These are phyloP conservation scores for Pestalotiopsis sp. DNA, from an alignment of 2,329 filamentous ascomycete genomes.

Conservation along the genomic window DNA sequence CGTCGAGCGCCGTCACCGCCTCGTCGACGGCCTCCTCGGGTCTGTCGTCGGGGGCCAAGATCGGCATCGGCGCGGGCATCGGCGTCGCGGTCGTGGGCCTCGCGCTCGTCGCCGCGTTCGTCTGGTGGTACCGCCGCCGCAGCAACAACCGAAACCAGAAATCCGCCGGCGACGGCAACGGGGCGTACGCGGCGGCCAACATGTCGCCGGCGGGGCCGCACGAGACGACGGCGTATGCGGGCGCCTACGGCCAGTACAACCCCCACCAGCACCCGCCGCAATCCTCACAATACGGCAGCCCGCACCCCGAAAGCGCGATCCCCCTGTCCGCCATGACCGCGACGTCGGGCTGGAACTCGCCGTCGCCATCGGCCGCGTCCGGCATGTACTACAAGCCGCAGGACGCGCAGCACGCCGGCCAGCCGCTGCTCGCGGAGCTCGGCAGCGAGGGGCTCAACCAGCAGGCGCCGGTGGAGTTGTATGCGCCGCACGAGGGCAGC, in stretches of 20 bases:
- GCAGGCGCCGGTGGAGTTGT: conserved; percentile 11
- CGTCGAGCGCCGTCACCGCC: conserved; percentile 18
- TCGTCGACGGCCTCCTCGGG: conserved; percentile 17
- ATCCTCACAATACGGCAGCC: not conserved
- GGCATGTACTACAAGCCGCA: conserved; percentile 7
- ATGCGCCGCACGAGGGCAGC: not conserved
- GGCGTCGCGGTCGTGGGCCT: conserved; percentile 28
- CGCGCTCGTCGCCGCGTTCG: conserved; percentile 28
- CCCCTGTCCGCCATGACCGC: not conserved
- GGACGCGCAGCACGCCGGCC: not conserved
- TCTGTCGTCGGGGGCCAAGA: conserved; percentile 38
- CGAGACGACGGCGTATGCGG: not conserved
- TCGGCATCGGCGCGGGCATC: conserved; percentile 43
- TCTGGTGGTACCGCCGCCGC: conserved; percentile 26
- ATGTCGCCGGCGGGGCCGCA: not conserved
- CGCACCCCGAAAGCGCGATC: conserved; percentile 1
- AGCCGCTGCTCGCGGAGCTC: conserved; percentile 16
- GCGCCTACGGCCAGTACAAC: not conserved
- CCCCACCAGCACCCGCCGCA: not conserved
- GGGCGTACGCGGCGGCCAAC: not conserved
- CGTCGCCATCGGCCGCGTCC: not conserved
- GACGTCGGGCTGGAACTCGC: not conserved
- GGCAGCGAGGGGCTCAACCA: not conserved
- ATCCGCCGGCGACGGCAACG: not conserved
- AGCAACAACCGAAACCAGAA: not conserved